Evolutionary conservation across 495 filamentous ascomycete species (phyloP), one percentile per base, ranked within the genome.

Genomic region (Penicillium tannophilum): DNA sequence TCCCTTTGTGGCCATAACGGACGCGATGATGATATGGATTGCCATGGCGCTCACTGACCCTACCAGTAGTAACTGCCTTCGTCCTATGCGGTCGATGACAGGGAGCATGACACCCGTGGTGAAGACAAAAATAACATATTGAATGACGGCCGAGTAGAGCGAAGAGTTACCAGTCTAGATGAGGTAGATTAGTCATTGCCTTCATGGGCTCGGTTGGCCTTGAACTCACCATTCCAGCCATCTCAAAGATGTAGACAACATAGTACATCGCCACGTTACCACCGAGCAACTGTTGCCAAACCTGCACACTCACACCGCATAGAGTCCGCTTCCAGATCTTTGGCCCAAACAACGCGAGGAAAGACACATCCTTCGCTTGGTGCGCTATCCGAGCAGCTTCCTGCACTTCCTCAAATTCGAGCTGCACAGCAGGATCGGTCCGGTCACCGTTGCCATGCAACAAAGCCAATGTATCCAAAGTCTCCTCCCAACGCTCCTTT

Each of bases 61-160:
- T 6, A 75, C 81, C 16, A 93, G 80, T 6, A 95, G 84, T 2
- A 93, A 73, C 2, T 82, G 77, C 54, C 89, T 80, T 31, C 89
- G 86, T n/a, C 89, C 89, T n/a, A 84, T 86, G 35, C 80, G 82
- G 60, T 93, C 89, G 67, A 92, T 89, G 69, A 85, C 86, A 56
- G 88, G 84, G 68, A 87, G 88, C 64, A 86, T 86, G 52, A 85
- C 63, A 9, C 81, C 76, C 1, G 88, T 90, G 42, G 87, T 88
- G 60, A 90, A 76, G 59, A 91, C 85, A 74, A 91, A 90, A 17
- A 91, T 77, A 7, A 88, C 88, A 67, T 91, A 91, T 67, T 91
- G 88, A 47, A 91, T 82, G 12, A 84, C 84, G 1, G 87, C 88
- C 0, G 85, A 87, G 61, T 87, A 82, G 42, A 91, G 76, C 53